Percentiles rank a stretch among this genome's conserved stretches.
These are phyloP conservation scores for Aspergillaceae sp. DNA, from an alignment of 2,329 filamentous ascomycete species.

Conservation along the genomic window DNA sequence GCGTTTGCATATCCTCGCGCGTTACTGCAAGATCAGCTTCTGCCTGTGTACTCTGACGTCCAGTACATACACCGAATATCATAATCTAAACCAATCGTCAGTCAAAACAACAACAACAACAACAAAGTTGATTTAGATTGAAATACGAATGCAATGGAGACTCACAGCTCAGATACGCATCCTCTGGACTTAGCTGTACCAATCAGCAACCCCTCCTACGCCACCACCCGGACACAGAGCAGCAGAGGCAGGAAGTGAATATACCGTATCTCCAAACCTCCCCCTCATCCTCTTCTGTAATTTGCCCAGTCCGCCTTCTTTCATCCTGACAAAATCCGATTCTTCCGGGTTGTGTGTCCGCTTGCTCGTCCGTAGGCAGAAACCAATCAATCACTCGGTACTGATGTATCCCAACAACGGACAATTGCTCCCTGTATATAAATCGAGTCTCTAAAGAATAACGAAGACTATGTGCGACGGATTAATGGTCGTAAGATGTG, in stretches of 20 bases:
- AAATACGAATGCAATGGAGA: conserved; percentile 10
- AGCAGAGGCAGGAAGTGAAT: conserved; percentile 7
- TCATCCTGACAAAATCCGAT: conserved; percentile 6
- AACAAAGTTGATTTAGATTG: neutral
- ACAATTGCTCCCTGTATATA: too few species aligned
- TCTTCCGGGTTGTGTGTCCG: too few species aligned
- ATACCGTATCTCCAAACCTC: conserved; percentile 29
- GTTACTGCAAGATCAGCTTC: conserved; percentile 53
- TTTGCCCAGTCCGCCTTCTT: conserved; percentile 19
- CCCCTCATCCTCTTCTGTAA: conserved; percentile 31
- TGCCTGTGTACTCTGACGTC: neutral
- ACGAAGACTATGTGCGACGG: too few species aligned
- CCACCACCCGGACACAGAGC: neutral
- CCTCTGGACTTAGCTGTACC: conserved; percentile 49
- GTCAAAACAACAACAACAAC: conserved; percentile 1
- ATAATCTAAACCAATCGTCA: conserved; percentile 41
- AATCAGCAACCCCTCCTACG: conserved; percentile 11
- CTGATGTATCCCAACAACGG: too few species aligned
- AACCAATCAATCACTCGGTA: too few species aligned
- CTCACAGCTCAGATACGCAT: conserved; percentile 64
- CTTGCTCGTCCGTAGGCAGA: too few species aligned
- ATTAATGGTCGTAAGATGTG: too few species aligned
- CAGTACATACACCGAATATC: conserved; percentile 54
- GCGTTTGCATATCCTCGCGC: conserved; percentile 75
- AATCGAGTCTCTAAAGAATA: too few species aligned